Conservation (phyloP, 2,329 filamentous ascomycete genomes). For the Aspergillus sp. region DNA sequence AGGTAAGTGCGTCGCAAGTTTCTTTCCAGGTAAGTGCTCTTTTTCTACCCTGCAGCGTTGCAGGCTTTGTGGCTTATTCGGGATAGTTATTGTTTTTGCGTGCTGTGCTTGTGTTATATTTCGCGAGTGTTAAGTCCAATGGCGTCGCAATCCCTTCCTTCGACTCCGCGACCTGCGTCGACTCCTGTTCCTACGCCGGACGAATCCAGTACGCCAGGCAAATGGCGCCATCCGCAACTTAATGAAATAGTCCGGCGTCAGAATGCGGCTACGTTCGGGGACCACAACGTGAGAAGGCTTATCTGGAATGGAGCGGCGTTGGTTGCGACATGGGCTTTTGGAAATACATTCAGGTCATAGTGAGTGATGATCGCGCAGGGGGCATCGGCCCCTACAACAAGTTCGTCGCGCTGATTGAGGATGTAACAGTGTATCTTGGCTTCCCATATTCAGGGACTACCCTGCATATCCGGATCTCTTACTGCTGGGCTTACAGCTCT, state of each 20-base stretch:
- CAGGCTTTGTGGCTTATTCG: not conserved
- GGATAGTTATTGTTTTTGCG: not conserved
- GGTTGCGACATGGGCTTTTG: slow-evolving; percentile 40
- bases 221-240: slow-evolving; percentile 83
- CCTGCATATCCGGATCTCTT: slow-evolving; percentile 37
- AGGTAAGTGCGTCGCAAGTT: slow-evolving; percentile 12
- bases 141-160: slow-evolving; percentile 32
- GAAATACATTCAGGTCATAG: slow-evolving; percentile 31
- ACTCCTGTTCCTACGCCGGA: slow-evolving; percentile 19
- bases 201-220: slow-evolving; percentile 51
- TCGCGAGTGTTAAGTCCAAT: slow-evolving; percentile 17
- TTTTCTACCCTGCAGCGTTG: not conserved
- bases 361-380: slow-evolving; percentile 15
- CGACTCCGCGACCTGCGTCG: slow-evolving; percentile 31
- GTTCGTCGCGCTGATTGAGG: slow-evolving; percentile 3
- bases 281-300: slow-evolving; percentile 64
- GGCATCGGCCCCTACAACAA: not conserved
- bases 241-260: slow-evolving; percentile 78
- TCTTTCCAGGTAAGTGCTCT: slow-evolving; percentile 2
- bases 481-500: slow-evolving; percentile 51
- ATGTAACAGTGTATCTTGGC: slow-evolving; percentile 26
- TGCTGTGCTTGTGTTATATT: slow-evolving; percentile 2
- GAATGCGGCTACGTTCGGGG: slow-evolving; percentile 67
- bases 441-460: slow-evolving; percentile 27
- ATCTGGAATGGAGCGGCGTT: slow-evolving; percentile 57